Percentiles rank a stretch among this genome's conserved stretches.
Evolutionary conservation across 1,284 basidiomycete genomes (phyloP).

Genomic region (Ustilago crameri): DNA sequence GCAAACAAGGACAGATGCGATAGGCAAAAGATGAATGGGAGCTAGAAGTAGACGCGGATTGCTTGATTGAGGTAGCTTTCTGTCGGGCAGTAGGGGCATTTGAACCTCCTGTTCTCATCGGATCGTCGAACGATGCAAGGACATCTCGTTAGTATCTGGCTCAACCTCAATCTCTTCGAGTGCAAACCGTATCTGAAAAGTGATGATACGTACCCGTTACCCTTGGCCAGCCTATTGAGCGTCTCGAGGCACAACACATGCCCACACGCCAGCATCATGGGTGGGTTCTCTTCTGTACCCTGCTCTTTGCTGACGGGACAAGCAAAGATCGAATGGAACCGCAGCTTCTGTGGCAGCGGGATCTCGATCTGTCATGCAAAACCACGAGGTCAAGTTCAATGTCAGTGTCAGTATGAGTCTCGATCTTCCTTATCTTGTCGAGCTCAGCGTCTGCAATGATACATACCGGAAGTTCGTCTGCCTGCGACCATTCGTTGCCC

Average conservation of each 20-base stretch:
- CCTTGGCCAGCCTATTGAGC: slow-evolving; percentile 72
- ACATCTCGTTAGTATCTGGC: too few relatives aligned
- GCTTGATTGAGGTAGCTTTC: slow-evolving; percentile 58
- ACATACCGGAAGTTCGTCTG: slow-evolving; percentile 84
- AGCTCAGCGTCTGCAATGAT: slow-evolving; percentile 43
- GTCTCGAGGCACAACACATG: slow-evolving; percentile 71
- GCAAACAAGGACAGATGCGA: not conserved
- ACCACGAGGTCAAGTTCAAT: not conserved
- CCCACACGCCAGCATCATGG: slow-evolving; percentile 96
- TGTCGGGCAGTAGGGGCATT: slow-evolving; percentile 65
- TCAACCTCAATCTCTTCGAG: too few relatives aligned
- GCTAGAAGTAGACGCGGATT: slow-evolving; percentile 60
- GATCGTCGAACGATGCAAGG: too few relatives aligned
- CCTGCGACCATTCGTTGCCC: slow-evolving; percentile 89
- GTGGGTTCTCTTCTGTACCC: slow-evolving; percentile 89
- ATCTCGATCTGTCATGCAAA: slow-evolving; percentile 82
- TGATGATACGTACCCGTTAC: slow-evolving; percentile 77
- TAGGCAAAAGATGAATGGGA: not conserved
- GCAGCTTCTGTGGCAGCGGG: slow-evolving; percentile 77
- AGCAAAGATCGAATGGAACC: slow-evolving; percentile 96
- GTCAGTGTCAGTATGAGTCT: slow-evolving; percentile 3
- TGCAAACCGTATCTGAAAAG: too few relatives aligned
- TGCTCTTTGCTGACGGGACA: slow-evolving; percentile 99
- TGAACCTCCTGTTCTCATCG: slow-evolving; percentile 46
- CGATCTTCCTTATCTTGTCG: not conserved